Evolutionary conservation across 768 basidiomycete genomes (phyloP).

Genomic region (Tubosaeta sp.): DNA sequence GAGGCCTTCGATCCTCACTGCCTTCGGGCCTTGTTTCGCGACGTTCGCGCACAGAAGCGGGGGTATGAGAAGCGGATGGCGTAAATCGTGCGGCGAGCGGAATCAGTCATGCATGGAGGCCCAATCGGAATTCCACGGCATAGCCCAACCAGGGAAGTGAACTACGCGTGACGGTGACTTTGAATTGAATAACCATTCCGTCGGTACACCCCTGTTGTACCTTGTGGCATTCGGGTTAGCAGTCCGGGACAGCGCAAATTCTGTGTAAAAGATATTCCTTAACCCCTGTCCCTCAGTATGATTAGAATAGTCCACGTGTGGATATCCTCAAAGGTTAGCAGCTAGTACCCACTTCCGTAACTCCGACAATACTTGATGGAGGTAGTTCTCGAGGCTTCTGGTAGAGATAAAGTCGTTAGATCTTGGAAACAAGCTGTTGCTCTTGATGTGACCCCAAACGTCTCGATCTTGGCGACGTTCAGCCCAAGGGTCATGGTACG

Average conservation of each 20-base stretch:
- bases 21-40: constrained; percentile 21
- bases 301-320: not conserved
- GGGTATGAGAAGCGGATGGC: constrained; percentile 12
- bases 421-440: not conserved
- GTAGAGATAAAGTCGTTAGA: constrained; percentile 7
- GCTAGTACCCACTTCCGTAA: constrained; percentile 3
- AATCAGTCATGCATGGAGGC: constrained; percentile 7
- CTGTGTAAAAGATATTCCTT: not conserved
- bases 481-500: constrained; percentile 5
- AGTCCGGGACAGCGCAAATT: not conserved
- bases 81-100: constrained; percentile 12
- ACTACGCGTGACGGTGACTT: constrained; percentile 3
- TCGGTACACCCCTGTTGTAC: not conserved
- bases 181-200: not conserved
- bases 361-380: constrained; percentile 11
- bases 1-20: constrained; percentile 17
- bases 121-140: constrained; percentile 24
- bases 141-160: constrained; percentile 1
- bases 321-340: not conserved
- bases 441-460: not conserved
- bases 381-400: constrained; percentile 2
- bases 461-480: not conserved
- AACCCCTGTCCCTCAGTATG: not conserved
- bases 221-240: not conserved
- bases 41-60: constrained; percentile 16